These are phyloP conservation scores for Artemisia argyi DNA, from an alignment of 129 eudicot genomes.

Conservation along the genomic window DNA sequence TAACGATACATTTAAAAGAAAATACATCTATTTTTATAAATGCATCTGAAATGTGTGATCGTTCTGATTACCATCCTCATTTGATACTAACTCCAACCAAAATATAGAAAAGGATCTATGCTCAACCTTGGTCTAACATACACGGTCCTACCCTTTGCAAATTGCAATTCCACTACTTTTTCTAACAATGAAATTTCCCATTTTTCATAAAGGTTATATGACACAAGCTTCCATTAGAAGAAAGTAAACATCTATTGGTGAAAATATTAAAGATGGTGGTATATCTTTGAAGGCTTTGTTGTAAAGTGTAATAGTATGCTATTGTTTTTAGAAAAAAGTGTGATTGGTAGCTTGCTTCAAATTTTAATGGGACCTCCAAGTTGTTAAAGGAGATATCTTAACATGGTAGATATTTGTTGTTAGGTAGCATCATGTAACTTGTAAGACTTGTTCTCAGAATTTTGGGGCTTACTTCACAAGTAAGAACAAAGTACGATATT, in stretches of 20 bases:
- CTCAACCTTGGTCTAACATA: background rate
- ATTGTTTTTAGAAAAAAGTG: conserved; percentile 10
- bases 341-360: conserved; percentile 27
- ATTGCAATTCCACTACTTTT: too few species aligned
- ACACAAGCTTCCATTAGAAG: conserved; percentile 3
- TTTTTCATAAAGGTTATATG: background rate
- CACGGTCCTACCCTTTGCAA: background rate
- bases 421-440: conserved; percentile 35
- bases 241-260: conserved; percentile 9
- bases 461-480: conserved; percentile 13
- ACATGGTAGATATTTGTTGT: conserved; percentile 32
- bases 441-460: conserved; percentile 27
- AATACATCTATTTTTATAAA: too few species aligned
- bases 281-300: conserved; percentile 23
- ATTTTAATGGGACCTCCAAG: conserved; percentile 29
- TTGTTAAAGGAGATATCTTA: conserved; percentile 19
- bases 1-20: too few species aligned
- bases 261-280: conserved; percentile 13
- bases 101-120: too few species aligned
- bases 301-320: conserved; percentile 21
- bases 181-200: too few species aligned
- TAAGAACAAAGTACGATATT: background rate
- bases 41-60: too few species aligned
- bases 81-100: too few species aligned
- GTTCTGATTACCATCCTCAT: too few species aligned